phyloP scores from a whole-genome alignment of 2,329 filamentous ascomycete genomes.

The Plenodomus lindquistii region DNA sequence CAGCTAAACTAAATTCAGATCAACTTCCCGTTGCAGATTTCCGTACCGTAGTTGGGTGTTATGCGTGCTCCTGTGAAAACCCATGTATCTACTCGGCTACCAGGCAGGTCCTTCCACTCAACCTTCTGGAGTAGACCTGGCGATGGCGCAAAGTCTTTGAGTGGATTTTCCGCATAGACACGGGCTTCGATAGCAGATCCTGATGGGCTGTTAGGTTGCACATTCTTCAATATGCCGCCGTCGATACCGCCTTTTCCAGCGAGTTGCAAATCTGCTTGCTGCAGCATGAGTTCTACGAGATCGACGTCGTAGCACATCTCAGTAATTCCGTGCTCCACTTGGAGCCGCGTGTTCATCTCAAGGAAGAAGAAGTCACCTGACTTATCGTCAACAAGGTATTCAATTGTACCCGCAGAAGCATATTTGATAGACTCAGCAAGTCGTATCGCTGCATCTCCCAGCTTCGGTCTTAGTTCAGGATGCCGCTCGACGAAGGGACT shows the following conservation, averaged over 20 bases:
- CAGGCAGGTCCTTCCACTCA: conserved; percentile 54
- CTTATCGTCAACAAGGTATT: conserved; percentile 86
- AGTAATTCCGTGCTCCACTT: conserved; percentile 63
- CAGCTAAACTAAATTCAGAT: background rate
- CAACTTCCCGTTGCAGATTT: background rate
- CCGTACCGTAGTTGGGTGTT: conserved; percentile 57
- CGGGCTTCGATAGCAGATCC: conserved; percentile 59
- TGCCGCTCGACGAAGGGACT: conserved; percentile 65
- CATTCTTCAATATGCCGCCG: conserved; percentile 44
- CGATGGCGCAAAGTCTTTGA: conserved; percentile 61
- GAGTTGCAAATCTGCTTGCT: conserved; percentile 57
- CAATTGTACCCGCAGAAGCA: conserved; percentile 85
- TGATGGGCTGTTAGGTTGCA: conserved; percentile 50
- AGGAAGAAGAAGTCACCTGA: conserved; percentile 75
- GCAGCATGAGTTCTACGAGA: conserved; percentile 60
- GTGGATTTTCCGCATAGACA: conserved; percentile 63
- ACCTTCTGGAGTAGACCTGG: conserved; percentile 63
- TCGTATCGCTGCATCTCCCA: conserved; percentile 70
- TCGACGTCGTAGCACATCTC: conserved; percentile 60
- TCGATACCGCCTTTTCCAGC: conserved; percentile 51
- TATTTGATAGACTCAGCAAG: conserved; percentile 64
- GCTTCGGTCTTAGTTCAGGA: conserved; percentile 63
- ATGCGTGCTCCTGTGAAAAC: conserved; percentile 61
- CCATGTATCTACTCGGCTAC: conserved; percentile 66
- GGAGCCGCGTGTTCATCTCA: conserved; percentile 63